phyloP scores from a whole-genome alignment of 495 filamentous ascomycete genomes.

The Neurospora discreta region DNA sequence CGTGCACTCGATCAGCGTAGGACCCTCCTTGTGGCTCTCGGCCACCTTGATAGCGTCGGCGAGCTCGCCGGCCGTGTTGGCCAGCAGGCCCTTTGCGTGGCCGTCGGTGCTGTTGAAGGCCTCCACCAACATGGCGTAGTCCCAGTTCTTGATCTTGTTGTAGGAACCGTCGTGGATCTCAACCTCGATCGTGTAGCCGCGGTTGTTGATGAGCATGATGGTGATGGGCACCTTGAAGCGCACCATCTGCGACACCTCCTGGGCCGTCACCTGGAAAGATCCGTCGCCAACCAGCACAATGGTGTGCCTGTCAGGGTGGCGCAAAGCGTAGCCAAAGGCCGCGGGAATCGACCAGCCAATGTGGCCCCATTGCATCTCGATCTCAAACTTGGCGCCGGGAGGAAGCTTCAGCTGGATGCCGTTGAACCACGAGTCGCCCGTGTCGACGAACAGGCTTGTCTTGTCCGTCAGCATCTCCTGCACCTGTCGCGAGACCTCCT shows the following conservation, averaged over 20 bases:
- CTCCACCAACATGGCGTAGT: conserved; percentile 12
- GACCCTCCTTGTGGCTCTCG: conserved; percentile 4
- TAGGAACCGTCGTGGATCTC: conserved; percentile 33
- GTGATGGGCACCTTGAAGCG: conserved; percentile 16
- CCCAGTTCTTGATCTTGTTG: conserved; percentile 19
- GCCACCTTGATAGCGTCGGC: conserved; percentile 6
- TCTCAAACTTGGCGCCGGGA: conserved; percentile 15
- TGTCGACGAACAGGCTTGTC: conserved; percentile 12
- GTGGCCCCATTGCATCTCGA: conserved; percentile 22
- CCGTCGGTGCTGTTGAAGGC: conserved; percentile 14
- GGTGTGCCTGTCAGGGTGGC: conserved; percentile 6
- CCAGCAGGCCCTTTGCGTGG: conserved; percentile 8
- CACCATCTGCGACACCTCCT: conserved; percentile 22
- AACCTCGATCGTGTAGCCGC: conserved; percentile 42
- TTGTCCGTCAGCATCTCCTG: conserved; percentile 6
- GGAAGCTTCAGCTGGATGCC: conserved; percentile 12
- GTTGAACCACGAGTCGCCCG: conserved; percentile 19
- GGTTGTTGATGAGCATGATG: conserved; percentile 32
- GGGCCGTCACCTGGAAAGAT: conserved; percentile 21
- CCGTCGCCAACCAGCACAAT: conserved; percentile 18
- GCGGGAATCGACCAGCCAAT: conserved; percentile 20
- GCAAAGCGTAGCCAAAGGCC: conserved; percentile 15
- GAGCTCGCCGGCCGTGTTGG: conserved; percentile 12
- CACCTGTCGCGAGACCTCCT: conserved; percentile 10
- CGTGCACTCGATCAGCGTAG: conserved; percentile 15